Evolutionary conservation across 352 stramenopile genomes (phyloP), one percentile per base, ranked within the genome.

Genomic region (Phytophthora sp.): DNA sequence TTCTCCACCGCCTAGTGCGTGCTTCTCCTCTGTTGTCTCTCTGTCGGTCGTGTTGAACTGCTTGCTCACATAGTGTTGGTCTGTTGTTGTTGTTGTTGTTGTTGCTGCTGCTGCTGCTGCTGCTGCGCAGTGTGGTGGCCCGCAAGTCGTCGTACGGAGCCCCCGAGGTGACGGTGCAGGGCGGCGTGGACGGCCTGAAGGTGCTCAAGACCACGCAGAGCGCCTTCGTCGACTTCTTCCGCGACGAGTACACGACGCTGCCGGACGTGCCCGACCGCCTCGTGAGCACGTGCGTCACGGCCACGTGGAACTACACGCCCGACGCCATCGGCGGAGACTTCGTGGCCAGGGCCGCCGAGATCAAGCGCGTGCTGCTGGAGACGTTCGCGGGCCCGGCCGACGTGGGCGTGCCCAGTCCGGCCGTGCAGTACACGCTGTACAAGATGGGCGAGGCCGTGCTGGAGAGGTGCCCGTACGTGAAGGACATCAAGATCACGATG

Each of bases 201-300:
- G 82, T 96, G 51, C 85, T 97, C 55, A 97, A 97, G 78, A 97
- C 89, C 30, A 91, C 89, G 39, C 88, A 97, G 77, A 92, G 82
- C 68, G 77, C 82, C 52, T 96, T 97, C 58, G 81, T 91, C 24
- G 66, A 92, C 54, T 97, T 96, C 61, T 91, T 94, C 70, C 81
- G 79, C 39, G 85, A 95, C 66, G 76, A 79, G 7, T 91, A 84
- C 73, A 91, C 89, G 61, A 91, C 85, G 37, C 76, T 95, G 24
- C 78, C 72, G 10, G 87, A 95, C 48, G 79, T 82, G 55, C 76
- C 82, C 17, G 87, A 96, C 58, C 80, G 86, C 35, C 80, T 96
- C 27, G 73, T 95, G 18, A 82, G 69, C 42, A 93, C 87, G 18
- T 84, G 85, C 58, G 79, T 94, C 53, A 87, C 85, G 53, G 72